Evolutionary conservation across 345 rosid species (phyloP).

Genomic region (Boechera stricta): DNA sequence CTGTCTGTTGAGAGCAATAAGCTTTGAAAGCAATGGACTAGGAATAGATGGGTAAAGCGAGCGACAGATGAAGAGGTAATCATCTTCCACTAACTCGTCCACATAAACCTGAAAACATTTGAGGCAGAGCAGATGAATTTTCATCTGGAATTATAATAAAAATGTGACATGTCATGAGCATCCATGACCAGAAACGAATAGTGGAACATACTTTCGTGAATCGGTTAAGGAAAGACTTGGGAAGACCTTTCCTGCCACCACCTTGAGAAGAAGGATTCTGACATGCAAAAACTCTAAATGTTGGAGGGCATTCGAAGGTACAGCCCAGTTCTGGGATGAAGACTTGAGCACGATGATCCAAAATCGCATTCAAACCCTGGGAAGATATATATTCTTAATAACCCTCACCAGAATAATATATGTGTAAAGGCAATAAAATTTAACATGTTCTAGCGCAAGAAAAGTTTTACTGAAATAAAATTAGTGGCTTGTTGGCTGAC

Average conservation of each 20-base stretch:
- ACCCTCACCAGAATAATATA: slow-evolving; percentile 2
- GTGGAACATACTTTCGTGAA: slow-evolving; percentile 74
- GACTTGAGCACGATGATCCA: slow-evolving; percentile 97
- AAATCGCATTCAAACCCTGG: slow-evolving; percentile 93
- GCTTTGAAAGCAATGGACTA: slow-evolving; percentile 64
- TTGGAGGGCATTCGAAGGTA: slow-evolving; percentile 77
- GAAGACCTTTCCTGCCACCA: slow-evolving; percentile 98
- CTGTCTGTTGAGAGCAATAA: slow-evolving; percentile 75
- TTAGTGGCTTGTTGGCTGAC: slow-evolving; percentile 38
- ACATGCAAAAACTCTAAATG: slow-evolving; percentile 93
- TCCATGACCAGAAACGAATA: not conserved
- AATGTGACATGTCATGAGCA: slow-evolving; percentile 12
- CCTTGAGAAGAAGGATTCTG: slow-evolving; percentile 98
- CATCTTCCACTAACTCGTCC: slow-evolving; percentile 87
- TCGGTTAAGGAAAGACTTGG: slow-evolving; percentile 92
- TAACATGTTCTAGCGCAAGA: slow-evolving; percentile 1
- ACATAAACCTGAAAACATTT: slow-evolving; percentile 75
- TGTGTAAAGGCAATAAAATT: slow-evolving; percentile 1
- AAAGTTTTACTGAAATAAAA: not conserved
- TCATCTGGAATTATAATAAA: not conserved
- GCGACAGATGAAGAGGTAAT: slow-evolving; percentile 76
- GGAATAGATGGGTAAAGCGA: slow-evolving; percentile 81
- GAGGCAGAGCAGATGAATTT: slow-evolving; percentile 1
- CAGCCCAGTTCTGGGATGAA: slow-evolving; percentile 91
- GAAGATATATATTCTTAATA: slow-evolving; percentile 17